phyloP scores from a whole-genome alignment of 2,329 filamentous ascomycete species.

The Fusarium oligoseptatum region DNA sequence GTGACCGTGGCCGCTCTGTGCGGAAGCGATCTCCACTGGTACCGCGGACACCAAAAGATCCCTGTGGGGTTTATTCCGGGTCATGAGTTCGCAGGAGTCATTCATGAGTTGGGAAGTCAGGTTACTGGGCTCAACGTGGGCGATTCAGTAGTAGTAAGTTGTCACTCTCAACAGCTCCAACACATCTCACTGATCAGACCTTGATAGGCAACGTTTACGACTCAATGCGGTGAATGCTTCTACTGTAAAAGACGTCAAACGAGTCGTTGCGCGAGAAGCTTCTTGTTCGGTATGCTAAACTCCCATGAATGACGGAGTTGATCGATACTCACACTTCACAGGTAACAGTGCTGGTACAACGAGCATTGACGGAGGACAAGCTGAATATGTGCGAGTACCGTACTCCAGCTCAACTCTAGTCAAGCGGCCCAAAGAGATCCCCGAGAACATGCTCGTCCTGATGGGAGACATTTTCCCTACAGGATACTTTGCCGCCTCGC shows the following conservation, averaged over 20 bases:
- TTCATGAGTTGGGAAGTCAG: not conserved
- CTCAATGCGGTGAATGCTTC: not conserved
- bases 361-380: not conserved
- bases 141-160: not conserved
- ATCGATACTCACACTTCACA: not conserved
- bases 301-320: not conserved
- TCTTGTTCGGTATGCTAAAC: not conserved
- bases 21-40: constrained; percentile 22
- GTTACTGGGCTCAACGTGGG: not conserved
- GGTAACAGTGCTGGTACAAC: not conserved
- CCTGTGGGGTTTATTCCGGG: constrained; percentile 16
- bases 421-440: not conserved
- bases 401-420: not conserved
- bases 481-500: not conserved
- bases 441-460: not conserved
- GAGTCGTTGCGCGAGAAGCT: not conserved
- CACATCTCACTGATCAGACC: not conserved
- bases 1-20: constrained; percentile 12
- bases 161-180: not conserved
- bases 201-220: not conserved
- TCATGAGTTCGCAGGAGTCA: not conserved
- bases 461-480: not conserved
- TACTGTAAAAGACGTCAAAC: not conserved
- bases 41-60: constrained; percentile 24
- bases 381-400: not conserved